phyloP scores from a whole-genome alignment of 2,329 filamentous ascomycete genomes.

The Clarireedia paspali region DNA sequence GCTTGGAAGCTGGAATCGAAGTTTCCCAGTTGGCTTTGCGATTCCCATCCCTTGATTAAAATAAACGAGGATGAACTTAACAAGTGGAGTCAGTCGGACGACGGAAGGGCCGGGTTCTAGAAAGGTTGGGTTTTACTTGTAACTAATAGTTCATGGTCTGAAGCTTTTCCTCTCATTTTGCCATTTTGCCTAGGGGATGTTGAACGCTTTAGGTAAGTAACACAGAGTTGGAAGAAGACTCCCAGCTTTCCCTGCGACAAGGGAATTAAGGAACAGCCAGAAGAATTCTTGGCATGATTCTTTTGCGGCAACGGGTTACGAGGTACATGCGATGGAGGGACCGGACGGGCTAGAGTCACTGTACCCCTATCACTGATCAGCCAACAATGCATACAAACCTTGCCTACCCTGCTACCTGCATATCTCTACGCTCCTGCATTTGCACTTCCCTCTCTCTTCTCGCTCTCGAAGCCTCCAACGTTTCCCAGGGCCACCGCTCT shows the following conservation, averaged over 20 bases:
- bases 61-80: background rate
- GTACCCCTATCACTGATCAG: background rate
- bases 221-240: no score
- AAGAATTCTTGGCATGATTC: background rate
- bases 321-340: background rate
- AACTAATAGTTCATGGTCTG: background rate
- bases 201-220: no score
- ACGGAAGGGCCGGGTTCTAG: background rate
- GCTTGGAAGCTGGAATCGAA: background rate
- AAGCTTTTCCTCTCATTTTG: background rate
- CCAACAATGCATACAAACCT: background rate
- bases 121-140: background rate
- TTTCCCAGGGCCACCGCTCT: no score
- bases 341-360: background rate
- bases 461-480: no score
- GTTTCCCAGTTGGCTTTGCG: no score
- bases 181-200: no score
- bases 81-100: background rate
- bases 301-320: background rate
- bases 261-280: no score
- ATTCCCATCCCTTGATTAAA: background rate
- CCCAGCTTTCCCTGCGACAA: no score
- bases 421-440: background rate
- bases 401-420: background rate
- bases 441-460: no score